Percentiles rank a stretch among this genome's conserved stretches.
Evolutionary conservation across 2,329 filamentous ascomycete species (phyloP).

Genomic region (Chrysoporthe cubensis): DNA sequence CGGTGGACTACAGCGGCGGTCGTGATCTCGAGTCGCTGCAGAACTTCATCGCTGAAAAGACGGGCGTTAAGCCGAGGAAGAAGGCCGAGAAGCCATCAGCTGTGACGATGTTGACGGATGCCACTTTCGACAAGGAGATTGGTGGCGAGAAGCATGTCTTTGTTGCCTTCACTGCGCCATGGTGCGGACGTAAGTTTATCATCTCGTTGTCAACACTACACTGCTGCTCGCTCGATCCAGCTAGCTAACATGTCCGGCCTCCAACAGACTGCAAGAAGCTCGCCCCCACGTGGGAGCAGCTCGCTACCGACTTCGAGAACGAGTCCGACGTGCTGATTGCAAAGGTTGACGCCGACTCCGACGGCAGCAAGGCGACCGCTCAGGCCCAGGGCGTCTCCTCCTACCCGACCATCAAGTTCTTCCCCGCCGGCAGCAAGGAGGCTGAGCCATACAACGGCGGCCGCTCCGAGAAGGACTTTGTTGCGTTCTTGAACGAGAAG

Average conservation of each 20-base stretch:
- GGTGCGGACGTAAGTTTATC: slow-evolving; percentile 87
- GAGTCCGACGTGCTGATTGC: slow-evolving; percentile 84
- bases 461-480: slow-evolving; percentile 75
- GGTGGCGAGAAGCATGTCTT: slow-evolving; percentile 87
- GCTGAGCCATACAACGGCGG: slow-evolving; percentile 73
- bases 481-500: slow-evolving; percentile 86
- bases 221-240: neutral
- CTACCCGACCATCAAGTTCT: slow-evolving; percentile 98
- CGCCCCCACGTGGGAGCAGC: slow-evolving; percentile 85
- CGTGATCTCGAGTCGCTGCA: slow-evolving; percentile 85
- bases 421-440: slow-evolving; percentile 80
- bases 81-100: slow-evolving; percentile 73
- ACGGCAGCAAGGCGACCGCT: slow-evolving; percentile 79
- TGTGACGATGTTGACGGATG: slow-evolving; percentile 80
- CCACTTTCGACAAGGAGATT: slow-evolving; percentile 75
- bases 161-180: slow-evolving; percentile 96
- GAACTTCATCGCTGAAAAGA: slow-evolving; percentile 84
- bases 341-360: slow-evolving; percentile 92
- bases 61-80: slow-evolving; percentile 78
- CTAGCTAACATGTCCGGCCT: slow-evolving; percentile 21
- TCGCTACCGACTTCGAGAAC: slow-evolving; percentile 78
- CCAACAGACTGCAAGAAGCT: slow-evolving; percentile 90
- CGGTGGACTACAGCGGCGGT: slow-evolving; percentile 82
- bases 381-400: slow-evolving; percentile 76
- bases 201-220: neutral